Conservation (phyloP, 352 stramenopile genomes). For the Globisporangium splendens region DNA sequence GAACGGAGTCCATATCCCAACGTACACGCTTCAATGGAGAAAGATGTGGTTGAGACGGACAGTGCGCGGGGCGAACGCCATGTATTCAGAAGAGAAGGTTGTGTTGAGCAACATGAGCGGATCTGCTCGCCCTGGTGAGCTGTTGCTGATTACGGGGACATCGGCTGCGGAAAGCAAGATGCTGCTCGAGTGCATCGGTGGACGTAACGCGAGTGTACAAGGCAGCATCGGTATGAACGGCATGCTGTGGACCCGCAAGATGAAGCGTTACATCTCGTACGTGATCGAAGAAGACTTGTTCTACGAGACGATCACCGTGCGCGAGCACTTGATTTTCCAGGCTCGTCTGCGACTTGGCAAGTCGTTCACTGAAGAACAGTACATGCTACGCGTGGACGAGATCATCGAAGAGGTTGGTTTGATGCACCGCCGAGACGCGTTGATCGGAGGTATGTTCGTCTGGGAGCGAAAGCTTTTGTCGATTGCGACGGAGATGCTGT, state of each 20-base stretch:
- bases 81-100: slow-evolving; percentile 41
- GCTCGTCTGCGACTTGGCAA: slow-evolving; percentile 72
- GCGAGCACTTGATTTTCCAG: slow-evolving; percentile 88
- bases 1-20: too few species aligned
- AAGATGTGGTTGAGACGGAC: slow-evolving; percentile 34
- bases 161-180: slow-evolving; percentile 81
- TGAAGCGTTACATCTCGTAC: slow-evolving; percentile 40
- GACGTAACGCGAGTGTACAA: slow-evolving; percentile 76
- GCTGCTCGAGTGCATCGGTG: slow-evolving; percentile 91
- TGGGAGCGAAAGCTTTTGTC: slow-evolving; percentile 80
- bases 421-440: slow-evolving; percentile 41
- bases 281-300: slow-evolving; percentile 91
- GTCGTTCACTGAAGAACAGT: slow-evolving; percentile 21
- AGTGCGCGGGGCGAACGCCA: slow-evolving; percentile 24
- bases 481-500: slow-evolving; percentile 79
- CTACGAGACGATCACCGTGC: slow-evolving; percentile 85
- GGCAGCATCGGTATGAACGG: slow-evolving; percentile 66
- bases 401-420: slow-evolving; percentile 64
- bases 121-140: slow-evolving; percentile 37
- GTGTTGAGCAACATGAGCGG: slow-evolving; percentile 58
- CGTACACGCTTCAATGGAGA: slow-evolving; percentile 37
- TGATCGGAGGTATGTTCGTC: slow-evolving; percentile 74
- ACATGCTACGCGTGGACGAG: slow-evolving; percentile 33
- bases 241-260: slow-evolving; percentile 25
- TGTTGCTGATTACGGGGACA: slow-evolving; percentile 35